Evolutionary conservation across 2,329 filamentous ascomycete genomes (phyloP).

Genomic region (Penicillium thymicola): DNA sequence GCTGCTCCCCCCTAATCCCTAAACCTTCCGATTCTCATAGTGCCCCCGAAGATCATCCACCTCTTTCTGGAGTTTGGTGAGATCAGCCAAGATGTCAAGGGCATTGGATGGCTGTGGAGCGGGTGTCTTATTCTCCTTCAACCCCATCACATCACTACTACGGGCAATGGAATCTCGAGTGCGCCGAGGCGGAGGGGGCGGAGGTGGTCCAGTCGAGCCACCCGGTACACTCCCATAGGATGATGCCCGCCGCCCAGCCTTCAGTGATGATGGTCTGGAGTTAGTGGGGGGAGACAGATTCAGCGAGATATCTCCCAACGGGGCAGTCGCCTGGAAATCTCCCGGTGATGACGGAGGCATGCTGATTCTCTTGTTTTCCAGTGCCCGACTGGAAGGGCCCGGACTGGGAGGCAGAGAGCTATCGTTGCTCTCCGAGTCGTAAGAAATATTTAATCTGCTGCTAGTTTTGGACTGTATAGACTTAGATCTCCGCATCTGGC

Average conservation of each 20-base stretch:
- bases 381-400: constrained; percentile 20
- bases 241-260: constrained; percentile 30
- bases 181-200: constrained; percentile 48
- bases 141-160: constrained; percentile 29
- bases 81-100: constrained; percentile 66
- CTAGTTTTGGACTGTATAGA: constrained; percentile 33
- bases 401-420: constrained; percentile 29
- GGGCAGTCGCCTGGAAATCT: constrained; percentile 6
- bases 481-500: constrained; percentile 42
- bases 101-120: constrained; percentile 42
- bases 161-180: constrained; percentile 43
- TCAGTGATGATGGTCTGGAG: constrained; percentile 21
- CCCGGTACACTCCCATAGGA: constrained; percentile 22
- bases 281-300: constrained; percentile 18
- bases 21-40: constrained; percentile 34
- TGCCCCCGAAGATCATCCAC: constrained; percentile 59
- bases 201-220: constrained; percentile 36
- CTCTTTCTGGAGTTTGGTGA: constrained; percentile 69
- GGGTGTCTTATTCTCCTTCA: constrained; percentile 22
- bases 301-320: constrained; percentile 1
- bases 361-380: constrained; percentile 19
- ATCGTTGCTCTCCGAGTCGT: constrained; percentile 44
- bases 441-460: constrained; percentile 39
- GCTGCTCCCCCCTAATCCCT: constrained; percentile 22
- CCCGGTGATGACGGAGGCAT: constrained; percentile 20